Evolutionary conservation across 768 basidiomycete species (phyloP).

Genomic region (Tricholoma sp.): DNA sequence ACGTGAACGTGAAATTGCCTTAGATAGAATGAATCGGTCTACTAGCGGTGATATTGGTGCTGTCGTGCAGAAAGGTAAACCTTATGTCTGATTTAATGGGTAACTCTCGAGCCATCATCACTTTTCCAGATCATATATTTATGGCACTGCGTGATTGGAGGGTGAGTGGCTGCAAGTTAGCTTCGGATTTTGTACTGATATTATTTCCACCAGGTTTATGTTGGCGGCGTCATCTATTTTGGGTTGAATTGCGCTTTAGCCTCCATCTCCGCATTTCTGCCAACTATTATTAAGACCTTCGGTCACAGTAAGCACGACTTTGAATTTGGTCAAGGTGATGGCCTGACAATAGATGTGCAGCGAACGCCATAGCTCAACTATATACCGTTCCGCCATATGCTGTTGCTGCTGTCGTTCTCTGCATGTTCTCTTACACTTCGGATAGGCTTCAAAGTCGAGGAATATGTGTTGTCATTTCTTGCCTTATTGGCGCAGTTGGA

Average conservation of each 20-base stretch:
- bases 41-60: slow-evolving; percentile 63
- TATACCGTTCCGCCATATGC: slow-evolving; percentile 82
- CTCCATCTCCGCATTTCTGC: slow-evolving; percentile 80
- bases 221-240: slow-evolving; percentile 71
- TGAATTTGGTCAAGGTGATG: not conserved
- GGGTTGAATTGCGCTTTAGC: slow-evolving; percentile 71
- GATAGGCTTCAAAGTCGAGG: slow-evolving; percentile 63
- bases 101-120: not conserved
- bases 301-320: slow-evolving; percentile 51
- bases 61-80: slow-evolving; percentile 54
- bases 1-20: slow-evolving; percentile 51
- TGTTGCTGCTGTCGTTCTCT: slow-evolving; percentile 59
- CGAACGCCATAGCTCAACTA: slow-evolving; percentile 60
- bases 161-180: slow-evolving; percentile 27
- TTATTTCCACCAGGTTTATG: slow-evolving; percentile 42
- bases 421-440: slow-evolving; percentile 53
- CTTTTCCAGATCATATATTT: slow-evolving; percentile 47
- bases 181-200: not conserved
- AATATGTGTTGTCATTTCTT: slow-evolving; percentile 39
- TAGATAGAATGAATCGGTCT: slow-evolving; percentile 63
- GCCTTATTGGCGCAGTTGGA: slow-evolving; percentile 47
- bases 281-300: slow-evolving; percentile 73
- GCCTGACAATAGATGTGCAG: slow-evolving; percentile 28
- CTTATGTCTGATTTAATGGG: not conserved
- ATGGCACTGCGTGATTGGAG: slow-evolving; percentile 72